Base-by-base conservation (phyloP, 768 basidiomycete species). In the Leccinum obscurum region DNA sequence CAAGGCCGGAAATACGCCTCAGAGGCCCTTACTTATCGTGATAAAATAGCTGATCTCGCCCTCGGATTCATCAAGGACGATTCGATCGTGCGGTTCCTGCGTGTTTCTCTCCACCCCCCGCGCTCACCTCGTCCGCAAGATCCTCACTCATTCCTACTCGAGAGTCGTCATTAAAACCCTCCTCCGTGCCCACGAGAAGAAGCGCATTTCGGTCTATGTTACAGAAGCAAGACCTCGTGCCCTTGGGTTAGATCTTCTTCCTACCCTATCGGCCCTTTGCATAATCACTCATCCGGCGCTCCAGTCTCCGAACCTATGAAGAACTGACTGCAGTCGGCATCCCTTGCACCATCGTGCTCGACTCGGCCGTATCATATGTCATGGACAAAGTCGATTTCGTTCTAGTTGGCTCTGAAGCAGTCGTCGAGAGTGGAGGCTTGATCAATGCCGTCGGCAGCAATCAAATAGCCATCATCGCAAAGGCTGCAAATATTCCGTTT, bases 381-480 rank as follows among this genome's bases (percentile, higher is more conserved):
- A 98, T 99, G 90, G 93, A 96, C 64, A 89, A 91, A 66, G 93
- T 96, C 20, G 93, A 96, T 74, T 90, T 96, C 72, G 91, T 96
- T 54, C 83, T 99, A 52, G 95, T 98, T 44, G 97, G 97, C 34
- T 95, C 95, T 44, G 97, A 99, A 78, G 97, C 95, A 8, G 95
- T 99, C 28, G 96, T 97, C 6, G 97, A 98, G 76, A 94, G 92
- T 63, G 97, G 97, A 49, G 93, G 95, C 4, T 77, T 93, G 61
- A 86, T 95, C 66, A 95, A 95, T 70, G 92, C 90, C 55, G 90
- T 98, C 39, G 96, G 96, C 46, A 94, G 94, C 68, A 95, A 93
- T 75, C 94, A 97, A 76, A 94, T 98, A 66, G 96, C 97, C 4
- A 90, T 97, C 70, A 92, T 98, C 58, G 96, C 97, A 56, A 93